Evolutionary conservation across 331 rosid genomes (phyloP).

Genomic region (Cucumis variabilis): DNA sequence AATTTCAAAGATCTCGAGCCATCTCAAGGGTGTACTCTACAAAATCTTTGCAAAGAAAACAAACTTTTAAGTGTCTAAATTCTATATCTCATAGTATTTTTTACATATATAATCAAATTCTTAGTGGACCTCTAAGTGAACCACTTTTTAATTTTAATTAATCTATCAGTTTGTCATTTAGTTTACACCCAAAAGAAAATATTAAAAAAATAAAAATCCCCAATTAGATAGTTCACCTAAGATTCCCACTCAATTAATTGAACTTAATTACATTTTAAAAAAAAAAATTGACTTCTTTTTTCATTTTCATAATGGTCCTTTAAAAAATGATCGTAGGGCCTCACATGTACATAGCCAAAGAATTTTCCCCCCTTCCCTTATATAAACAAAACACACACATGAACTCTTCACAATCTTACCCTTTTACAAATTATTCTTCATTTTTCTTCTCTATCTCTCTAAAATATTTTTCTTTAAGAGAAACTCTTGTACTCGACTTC

Average conservation of each 20-base stretch:
- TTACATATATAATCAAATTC: neutral
- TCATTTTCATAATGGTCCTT: neutral
- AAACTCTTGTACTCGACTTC: neutral
- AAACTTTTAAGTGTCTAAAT: neutral
- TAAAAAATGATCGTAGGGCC: neutral
- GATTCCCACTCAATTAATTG: conserved; percentile 30
- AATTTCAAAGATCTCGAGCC: too few species aligned
- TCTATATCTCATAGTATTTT: neutral
- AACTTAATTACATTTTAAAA: neutral
- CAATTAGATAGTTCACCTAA: conserved; percentile 23
- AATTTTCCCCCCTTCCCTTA: neutral
- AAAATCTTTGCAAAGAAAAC: neutral
- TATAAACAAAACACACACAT: neutral
- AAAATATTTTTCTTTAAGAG: neutral
- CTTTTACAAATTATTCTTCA: neutral
- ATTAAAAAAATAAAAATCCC: neutral
- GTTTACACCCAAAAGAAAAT: neutral
- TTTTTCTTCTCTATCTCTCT: neutral
- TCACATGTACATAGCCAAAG: neutral
- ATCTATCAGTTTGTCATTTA: conserved; percentile 11
- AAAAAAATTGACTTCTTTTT: neutral
- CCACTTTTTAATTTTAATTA: neutral
- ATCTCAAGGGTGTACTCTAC: too few species aligned
- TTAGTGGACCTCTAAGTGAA: neutral
- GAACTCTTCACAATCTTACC: neutral